Conservation (phyloP, 805 yeast species). For the Ogataea ganodermae region DNA sequence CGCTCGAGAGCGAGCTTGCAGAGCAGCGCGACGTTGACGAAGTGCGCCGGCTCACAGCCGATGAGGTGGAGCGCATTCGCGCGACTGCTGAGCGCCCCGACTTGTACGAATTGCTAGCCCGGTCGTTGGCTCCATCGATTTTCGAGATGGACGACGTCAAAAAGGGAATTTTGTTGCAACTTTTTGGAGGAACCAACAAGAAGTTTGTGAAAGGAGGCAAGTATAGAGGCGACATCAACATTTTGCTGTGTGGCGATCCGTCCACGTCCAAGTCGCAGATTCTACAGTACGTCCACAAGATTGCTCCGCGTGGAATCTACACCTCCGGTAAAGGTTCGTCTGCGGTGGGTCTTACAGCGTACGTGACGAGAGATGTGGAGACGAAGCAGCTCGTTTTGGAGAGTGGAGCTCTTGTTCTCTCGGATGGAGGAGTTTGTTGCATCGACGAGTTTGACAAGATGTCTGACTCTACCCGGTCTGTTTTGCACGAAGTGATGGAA, state of each 20-base stretch:
- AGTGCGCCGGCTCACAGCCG: conserved; percentile 61
- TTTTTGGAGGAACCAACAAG: conserved; percentile 95
- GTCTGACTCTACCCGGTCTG: conserved; percentile 93
- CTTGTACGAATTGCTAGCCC: conserved; percentile 78
- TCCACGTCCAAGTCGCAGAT: conserved; percentile 96
- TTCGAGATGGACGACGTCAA: conserved; percentile 96
- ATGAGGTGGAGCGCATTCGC: conserved; percentile 66
- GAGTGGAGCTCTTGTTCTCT: conserved; percentile 92
- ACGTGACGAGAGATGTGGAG: conserved; percentile 91
- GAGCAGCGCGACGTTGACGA: conserved; percentile 78
- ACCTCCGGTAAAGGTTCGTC: conserved; percentile 99
- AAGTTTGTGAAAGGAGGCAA: conserved; percentile 86
- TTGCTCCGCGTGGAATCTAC: conserved; percentile 96
- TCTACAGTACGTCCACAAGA: conserved; percentile 91
- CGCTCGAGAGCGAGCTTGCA: conserved; percentile 58
- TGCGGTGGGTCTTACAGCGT: conserved; percentile 98
- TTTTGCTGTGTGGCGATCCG: conserved; percentile 95
- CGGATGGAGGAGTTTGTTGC: conserved; percentile 98
- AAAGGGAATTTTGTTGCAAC: conserved; percentile 87
- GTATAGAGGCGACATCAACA: conserved; percentile 93
- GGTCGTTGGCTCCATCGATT: conserved; percentile 96
- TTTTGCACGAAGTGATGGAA: conserved; percentile 98
- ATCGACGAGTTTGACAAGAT: conserved; percentile 98
- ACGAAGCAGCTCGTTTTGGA: conserved; percentile 92
- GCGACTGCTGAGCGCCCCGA: conserved; percentile 69